Evolutionary conservation across 371 early-diverging fungal species (phyloP).

Genomic region (Umbelopsis sp.): DNA sequence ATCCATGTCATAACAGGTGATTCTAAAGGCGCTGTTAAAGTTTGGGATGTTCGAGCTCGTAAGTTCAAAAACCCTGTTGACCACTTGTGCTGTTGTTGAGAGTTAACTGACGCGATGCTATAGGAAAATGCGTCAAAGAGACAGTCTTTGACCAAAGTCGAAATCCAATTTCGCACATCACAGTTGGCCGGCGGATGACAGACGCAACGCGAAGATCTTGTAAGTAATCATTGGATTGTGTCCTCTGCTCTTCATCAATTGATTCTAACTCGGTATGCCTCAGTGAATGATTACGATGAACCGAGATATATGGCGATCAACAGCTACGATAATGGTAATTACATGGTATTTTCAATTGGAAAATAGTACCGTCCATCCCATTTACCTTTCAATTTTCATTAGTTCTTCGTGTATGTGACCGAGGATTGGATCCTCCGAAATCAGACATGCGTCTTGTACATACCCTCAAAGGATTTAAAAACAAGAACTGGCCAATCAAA

Average conservation of each 20-base stretch:
- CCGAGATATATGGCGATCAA: conserved; percentile 84
- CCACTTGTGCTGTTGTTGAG: neutral
- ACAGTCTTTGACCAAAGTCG: conserved; percentile 66
- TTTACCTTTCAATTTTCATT: neutral
- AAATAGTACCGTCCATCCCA: neutral
- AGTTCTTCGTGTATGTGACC: conserved; percentile 87
- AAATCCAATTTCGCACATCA: conserved; percentile 82
- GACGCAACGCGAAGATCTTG: conserved; percentile 56
- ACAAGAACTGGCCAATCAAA: conserved; percentile 91
- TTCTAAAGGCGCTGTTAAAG: conserved; percentile 74
- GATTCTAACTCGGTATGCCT: neutral
- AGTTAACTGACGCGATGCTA: too few species aligned
- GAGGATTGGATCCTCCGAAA: conserved; percentile 77
- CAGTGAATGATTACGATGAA: conserved; percentile 73
- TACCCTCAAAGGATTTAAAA: conserved; percentile 82
- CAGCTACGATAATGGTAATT: conserved; percentile 84
- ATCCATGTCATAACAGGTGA: conserved; percentile 81
- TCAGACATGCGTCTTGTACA: conserved; percentile 68
- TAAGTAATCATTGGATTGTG: conserved; percentile 20
- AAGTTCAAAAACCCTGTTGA: conserved; percentile 20
- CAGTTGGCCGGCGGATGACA: conserved; percentile 56
- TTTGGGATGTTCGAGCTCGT: conserved; percentile 85
- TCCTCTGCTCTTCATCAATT: neutral
- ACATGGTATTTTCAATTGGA: too few species aligned
- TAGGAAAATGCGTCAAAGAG: conserved; percentile 61